phyloP scores from a whole-genome alignment of 2,329 filamentous ascomycete genomes.

The Penicillium sp. region DNA sequence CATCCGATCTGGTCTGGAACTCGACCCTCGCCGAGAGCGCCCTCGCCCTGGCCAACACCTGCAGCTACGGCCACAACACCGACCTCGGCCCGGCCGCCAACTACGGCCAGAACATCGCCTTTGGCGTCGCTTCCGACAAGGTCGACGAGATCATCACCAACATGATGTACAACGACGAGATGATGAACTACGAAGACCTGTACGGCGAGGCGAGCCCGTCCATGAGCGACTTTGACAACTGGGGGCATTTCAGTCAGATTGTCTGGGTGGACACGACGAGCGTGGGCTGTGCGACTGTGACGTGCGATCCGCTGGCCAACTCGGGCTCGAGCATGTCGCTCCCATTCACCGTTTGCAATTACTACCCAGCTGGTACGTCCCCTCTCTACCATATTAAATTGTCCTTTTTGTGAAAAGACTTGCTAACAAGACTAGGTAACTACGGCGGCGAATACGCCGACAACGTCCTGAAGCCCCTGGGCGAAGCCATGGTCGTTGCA shows the following conservation, averaged over 20 bases:
- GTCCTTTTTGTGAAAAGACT: background rate
- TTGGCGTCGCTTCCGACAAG: slow-evolving; percentile 54
- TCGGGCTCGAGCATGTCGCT: slow-evolving; percentile 42
- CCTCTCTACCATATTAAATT: background rate
- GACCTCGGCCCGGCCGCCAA: slow-evolving; percentile 35
- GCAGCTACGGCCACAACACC: slow-evolving; percentile 73
- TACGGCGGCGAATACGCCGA: slow-evolving; percentile 49
- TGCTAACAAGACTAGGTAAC: slow-evolving; percentile 48
- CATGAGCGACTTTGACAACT: slow-evolving; percentile 59
- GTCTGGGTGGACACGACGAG: slow-evolving; percentile 62
- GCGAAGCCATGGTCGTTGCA: slow-evolving; percentile 21
- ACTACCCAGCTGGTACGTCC: slow-evolving; percentile 65
- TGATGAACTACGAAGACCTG: slow-evolving; percentile 51
- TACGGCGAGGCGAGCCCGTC: slow-evolving; percentile 61
- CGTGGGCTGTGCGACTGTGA: slow-evolving; percentile 59
- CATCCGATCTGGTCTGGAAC: slow-evolving; percentile 62
- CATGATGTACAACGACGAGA: slow-evolving; percentile 85
- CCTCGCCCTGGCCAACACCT: slow-evolving; percentile 58
- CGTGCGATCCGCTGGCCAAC: slow-evolving; percentile 44
- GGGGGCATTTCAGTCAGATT: slow-evolving; percentile 74
- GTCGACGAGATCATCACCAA: slow-evolving; percentile 69
- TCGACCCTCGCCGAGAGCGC: slow-evolving; percentile 62
- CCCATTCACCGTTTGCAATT: slow-evolving; percentile 89
- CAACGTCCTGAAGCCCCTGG: slow-evolving; percentile 48
- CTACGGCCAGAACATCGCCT: slow-evolving; percentile 83